Evolutionary conservation across 805 yeast genomes (phyloP), one percentile per base, ranked within the genome.

Genomic region (Saturnispora zaruensis): DNA sequence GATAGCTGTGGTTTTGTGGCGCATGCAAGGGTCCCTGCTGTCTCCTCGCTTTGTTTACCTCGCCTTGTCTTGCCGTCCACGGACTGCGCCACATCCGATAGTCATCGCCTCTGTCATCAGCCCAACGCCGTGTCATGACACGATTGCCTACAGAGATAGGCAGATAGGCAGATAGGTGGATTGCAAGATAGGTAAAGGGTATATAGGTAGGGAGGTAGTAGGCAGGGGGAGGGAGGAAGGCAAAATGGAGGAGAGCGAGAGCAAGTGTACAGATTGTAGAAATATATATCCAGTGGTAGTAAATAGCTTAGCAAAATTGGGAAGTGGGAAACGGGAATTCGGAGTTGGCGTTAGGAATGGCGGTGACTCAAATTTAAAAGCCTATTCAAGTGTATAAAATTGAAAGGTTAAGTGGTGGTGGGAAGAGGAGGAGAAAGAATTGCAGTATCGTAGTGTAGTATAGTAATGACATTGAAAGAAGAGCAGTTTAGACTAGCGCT

Each of bases 301-400:
- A 28, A 28, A 28, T 11, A 28, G 32, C 32, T 36, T 36, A 36
- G 21, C 21, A 36, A 2, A 18, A 2, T 18, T 11, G 21, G 11
- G 21, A 16, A 36, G 21, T 6, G 21, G 21, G 11, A 36, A 23
- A 28, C 45, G 45, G 45, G 30, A 37, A 16, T 43, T 43, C 45
- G 45, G 45, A 43, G 45, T 43, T 30, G 45, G 36, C 25, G 23
- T 32, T 43, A 13, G 7, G 11, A 11, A 14, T 43, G 45, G 45
- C 24, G 42, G 21, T 40, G 40, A 43, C 34, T 43, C 28, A 24
- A 42, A 26, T 41, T 41, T 24, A 7, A 11, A 6, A 41, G n/a
- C 13, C 13, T 26, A 9, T 41, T n/a, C 14, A 25, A 13, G 20
- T 26, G 25, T 41, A 41, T 25, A 24, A 18, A 25, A 33, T 14